Conservation (phyloP, 805 yeast genomes). For the Candida xiaguanensis region DNA sequence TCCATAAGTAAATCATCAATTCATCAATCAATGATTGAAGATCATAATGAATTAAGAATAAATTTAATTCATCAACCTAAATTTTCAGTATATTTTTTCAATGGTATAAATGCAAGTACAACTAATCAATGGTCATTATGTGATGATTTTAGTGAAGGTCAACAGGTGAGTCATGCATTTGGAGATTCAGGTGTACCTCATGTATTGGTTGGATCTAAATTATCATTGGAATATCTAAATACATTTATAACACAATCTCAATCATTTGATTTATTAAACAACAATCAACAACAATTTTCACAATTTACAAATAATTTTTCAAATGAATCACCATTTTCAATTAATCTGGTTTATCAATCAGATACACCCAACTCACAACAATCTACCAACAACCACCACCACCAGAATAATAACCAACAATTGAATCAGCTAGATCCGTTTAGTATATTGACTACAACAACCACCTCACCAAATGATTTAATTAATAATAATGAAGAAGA, state of each 20-base stretch:
- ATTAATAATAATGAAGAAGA: not conserved
- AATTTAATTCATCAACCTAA: slow-evolving; percentile 61
- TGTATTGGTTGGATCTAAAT: slow-evolving; percentile 55
- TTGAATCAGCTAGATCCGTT: not conserved
- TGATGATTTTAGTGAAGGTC: slow-evolving; percentile 81
- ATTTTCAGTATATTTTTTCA: slow-evolving; percentile 72
- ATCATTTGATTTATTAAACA: slow-evolving; percentile 3
- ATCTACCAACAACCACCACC: not conserved
- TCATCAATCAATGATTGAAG: slow-evolving; percentile 41
- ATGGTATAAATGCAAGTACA: slow-evolving; percentile 47
- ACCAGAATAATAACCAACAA: too few relatives aligned
- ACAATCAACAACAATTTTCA: not conserved
- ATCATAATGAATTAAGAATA: slow-evolving; percentile 45
- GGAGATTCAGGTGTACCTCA: slow-evolving; percentile 66
- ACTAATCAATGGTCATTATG: slow-evolving; percentile 73
- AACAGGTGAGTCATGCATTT: slow-evolving; percentile 70
- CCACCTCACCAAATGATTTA: slow-evolving; percentile 1
- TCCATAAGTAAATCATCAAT: slow-evolving; percentile 59
- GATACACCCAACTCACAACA: slow-evolving; percentile 8
- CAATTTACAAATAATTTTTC: not conserved
- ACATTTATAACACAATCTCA: slow-evolving; percentile 35
- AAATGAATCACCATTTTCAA: slow-evolving; percentile 7
- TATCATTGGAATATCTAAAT: slow-evolving; percentile 50
- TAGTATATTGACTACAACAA: not conserved
- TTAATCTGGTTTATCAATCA: slow-evolving; percentile 5